Base-by-base conservation (phyloP, 257 asterid species). In the Nicotiana attenuata region DNA sequence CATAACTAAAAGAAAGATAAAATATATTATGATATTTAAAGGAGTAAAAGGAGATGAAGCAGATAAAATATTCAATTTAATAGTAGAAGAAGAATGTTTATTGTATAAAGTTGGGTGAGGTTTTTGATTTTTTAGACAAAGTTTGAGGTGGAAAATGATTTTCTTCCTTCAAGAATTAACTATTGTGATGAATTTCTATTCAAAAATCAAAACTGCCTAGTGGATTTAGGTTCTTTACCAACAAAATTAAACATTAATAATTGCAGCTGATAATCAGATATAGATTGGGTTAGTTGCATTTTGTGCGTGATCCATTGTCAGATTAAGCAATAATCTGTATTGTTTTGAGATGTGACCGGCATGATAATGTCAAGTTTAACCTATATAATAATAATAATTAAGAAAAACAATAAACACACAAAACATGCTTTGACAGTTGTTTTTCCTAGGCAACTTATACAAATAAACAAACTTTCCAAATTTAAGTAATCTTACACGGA, bases 351-450 rank as follows among this genome's bases (percentile, higher is more conserved):
- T 68, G 28, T 19, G 31, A 68, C 77, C 56, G 77, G 31, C 77
- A 68, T 68, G 19, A 68, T n/a, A 68, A 68, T n/a, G 56, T 35
- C 56, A 68, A 68, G 77, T 68, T 35, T 68, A 68, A 38, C 56
- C 10, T 38, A 68, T 31, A 66, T 31, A 29, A 66, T 31, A 29
- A 66, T 31, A 28, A 28, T 28, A 31, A 29, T 63, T 26, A 26
- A 65, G 50, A 31, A 35, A 9, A 68, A 38, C 45, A 68, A n/a
- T 38, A 68, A 1, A 38, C 31, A 68, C 19, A 68, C 19, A 68
- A 68, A 38, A 68, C 77, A 38, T 38, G 77, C 56, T 68, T 20
- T 65, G 29, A 56, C 73, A 69, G 45, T 15, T 64, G 63, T 56
- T 69, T 56, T 68, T 57, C 73, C 80, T 56, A 56, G 50, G 80